A percentile compares a stretch with the other conserved stretches of the same genome.
Conservation (phyloP, 148 eudicot species). For the Amaranthus palmeri region DNA sequence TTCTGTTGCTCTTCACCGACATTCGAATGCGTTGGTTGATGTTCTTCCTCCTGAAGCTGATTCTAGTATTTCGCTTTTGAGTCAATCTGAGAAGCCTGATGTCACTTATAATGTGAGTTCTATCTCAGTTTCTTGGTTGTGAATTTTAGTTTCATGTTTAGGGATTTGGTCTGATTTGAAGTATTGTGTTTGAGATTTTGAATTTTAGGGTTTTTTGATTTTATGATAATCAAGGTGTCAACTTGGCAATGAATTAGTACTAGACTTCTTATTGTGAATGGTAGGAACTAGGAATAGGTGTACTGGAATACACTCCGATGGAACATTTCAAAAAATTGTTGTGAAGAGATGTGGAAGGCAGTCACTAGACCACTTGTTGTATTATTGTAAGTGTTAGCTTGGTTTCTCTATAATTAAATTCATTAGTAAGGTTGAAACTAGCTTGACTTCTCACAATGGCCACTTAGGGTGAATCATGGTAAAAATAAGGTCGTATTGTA, state of each 20-base stretch:
- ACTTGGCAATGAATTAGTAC: neutral
- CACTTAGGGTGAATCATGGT: too few species aligned
- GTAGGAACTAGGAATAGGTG: neutral
- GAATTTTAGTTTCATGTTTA: too few species aligned
- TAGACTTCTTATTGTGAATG: neutral
- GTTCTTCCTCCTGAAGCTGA: slow-evolving; percentile 92
- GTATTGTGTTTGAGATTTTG: neutral
- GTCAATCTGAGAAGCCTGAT: slow-evolving; percentile 94
- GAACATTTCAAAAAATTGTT: too few species aligned
- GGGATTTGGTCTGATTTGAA: too few species aligned
- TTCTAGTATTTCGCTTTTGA: slow-evolving; percentile 77
- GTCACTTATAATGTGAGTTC: slow-evolving; percentile 60
- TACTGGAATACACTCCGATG: too few species aligned
- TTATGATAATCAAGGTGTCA: neutral
- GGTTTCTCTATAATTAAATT: too few species aligned
- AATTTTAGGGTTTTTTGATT: neutral
- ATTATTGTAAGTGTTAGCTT: too few species aligned
- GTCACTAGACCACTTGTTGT: too few species aligned
- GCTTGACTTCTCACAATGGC: too few species aligned
- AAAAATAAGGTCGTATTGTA: too few species aligned
- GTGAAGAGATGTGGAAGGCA: too few species aligned
- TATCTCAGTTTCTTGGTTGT: neutral
- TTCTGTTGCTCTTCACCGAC: slow-evolving; percentile 77
- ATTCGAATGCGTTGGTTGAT: slow-evolving; percentile 83
- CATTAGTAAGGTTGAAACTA: too few species aligned